phyloP scores from a whole-genome alignment of 1,284 basidiomycete species.

The Ganoderma sinense region DNA sequence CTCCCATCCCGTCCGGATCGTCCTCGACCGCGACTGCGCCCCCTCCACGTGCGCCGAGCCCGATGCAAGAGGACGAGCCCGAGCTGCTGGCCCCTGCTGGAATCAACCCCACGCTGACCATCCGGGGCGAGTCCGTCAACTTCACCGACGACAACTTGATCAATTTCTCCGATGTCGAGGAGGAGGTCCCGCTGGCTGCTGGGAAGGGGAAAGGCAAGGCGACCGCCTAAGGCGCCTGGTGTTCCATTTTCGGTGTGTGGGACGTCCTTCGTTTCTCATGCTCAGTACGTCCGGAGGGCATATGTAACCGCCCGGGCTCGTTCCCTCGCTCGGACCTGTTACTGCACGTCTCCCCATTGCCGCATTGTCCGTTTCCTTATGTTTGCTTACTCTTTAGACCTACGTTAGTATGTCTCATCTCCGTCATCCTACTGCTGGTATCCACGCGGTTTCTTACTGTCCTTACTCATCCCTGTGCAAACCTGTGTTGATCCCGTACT shows the following conservation, averaged over 20 bases:
- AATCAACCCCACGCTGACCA: too few relatives aligned
- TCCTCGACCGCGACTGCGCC: neutral
- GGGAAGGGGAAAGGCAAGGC: neutral
- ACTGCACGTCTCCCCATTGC: too few relatives aligned
- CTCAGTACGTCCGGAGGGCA: neutral
- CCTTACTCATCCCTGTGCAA: too few relatives aligned
- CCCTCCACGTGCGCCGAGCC: neutral
- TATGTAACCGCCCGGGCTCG: neutral
- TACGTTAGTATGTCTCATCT: too few relatives aligned
- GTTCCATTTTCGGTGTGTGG: neutral
- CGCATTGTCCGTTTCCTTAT: too few relatives aligned
- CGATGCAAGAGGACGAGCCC: neutral
- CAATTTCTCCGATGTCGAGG: neutral
- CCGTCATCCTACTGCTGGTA: too few relatives aligned
- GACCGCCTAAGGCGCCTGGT: neutral
- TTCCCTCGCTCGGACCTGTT: too few relatives aligned
- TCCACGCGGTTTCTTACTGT: too few relatives aligned
- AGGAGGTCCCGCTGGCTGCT: neutral
- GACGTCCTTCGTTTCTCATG: neutral
- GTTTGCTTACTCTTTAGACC: too few relatives aligned
- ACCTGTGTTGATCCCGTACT: too few relatives aligned
- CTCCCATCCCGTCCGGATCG: neutral
- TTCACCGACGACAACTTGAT: neutral
- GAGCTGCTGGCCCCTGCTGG: neutral
- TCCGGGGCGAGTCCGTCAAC: too few relatives aligned